Evolutionary conservation across 768 basidiomycete species (phyloP).

Genomic region (Pisolithus sp.): DNA sequence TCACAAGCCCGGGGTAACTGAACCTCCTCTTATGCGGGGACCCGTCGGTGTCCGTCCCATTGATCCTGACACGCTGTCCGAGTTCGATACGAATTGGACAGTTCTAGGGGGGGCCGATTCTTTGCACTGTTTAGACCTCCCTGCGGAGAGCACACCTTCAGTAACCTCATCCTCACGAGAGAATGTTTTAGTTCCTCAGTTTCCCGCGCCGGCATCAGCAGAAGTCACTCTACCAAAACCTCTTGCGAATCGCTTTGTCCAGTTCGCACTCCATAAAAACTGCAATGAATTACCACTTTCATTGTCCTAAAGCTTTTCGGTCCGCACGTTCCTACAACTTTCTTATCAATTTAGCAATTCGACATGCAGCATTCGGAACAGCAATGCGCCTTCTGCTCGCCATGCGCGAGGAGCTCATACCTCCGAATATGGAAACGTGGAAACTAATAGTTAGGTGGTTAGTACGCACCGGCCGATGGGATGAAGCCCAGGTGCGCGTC

Average conservation of each 20-base stretch:
- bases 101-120: conserved; percentile 19
- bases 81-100: conserved; percentile 18
- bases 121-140: conserved; percentile 4
- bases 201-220: conserved; percentile 28
- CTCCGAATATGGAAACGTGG: conserved; percentile 47
- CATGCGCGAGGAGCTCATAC: conserved; percentile 41
- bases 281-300: conserved; percentile 21
- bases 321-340: conserved; percentile 40
- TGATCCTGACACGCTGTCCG: conserved; percentile 18
- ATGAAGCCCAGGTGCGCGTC: conserved; percentile 47
- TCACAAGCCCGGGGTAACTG: background rate
- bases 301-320: conserved; percentile 23
- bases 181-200: background rate
- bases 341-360: conserved; percentile 44
- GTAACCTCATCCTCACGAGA: conserved; percentile 3
- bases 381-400: conserved; percentile 38
- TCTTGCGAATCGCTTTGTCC: conserved; percentile 19
- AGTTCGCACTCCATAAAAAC: conserved; percentile 10
- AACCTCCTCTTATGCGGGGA: too few species aligned
- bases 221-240: conserved; percentile 29
- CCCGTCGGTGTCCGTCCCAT: conserved; percentile 8
- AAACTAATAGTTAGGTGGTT: conserved; percentile 53
- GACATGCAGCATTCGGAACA: conserved; percentile 41
- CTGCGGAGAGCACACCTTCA: conserved; percentile 1
- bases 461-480: conserved; percentile 51